These are phyloP conservation scores for Fusarium sp. DNA, from an alignment of 2,329 filamentous ascomycete species.

Conservation along the genomic window DNA sequence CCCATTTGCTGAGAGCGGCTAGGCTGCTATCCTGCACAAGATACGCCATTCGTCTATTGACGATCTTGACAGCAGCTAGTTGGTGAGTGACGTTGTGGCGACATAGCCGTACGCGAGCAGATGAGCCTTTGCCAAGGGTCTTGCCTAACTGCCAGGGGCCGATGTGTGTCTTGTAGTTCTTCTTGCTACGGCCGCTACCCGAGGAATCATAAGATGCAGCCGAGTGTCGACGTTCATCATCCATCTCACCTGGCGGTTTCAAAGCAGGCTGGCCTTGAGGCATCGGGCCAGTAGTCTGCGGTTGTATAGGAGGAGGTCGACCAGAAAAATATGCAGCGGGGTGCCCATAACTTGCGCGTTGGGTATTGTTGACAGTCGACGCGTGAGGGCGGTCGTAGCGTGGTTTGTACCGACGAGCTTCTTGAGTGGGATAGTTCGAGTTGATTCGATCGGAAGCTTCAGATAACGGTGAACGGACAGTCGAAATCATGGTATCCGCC, in stretches of 20 bases:
- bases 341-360: conserved; percentile 28
- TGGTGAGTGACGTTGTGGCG: conserved; percentile 83
- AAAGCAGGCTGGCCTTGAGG: conserved; percentile 32
- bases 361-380: conserved; percentile 22
- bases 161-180: conserved; percentile 76
- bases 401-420: conserved; percentile 47
- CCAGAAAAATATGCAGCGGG: conserved; percentile 33
- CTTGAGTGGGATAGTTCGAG: conserved; percentile 48
- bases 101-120: conserved; percentile 86
- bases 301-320: conserved; percentile 22
- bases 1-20: conserved; percentile 81
- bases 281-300: conserved; percentile 30
- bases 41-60: conserved; percentile 83
- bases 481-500: conserved; percentile 49
- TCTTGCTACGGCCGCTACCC: conserved; percentile 54
- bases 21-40: conserved; percentile 88
- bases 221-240: conserved; percentile 53
- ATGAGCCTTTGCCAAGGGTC: conserved; percentile 89
- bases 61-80: conserved; percentile 93
- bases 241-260: conserved; percentile 46
- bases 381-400: conserved; percentile 43
- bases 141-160: conserved; percentile 94
- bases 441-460: conserved; percentile 63
- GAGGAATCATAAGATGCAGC: conserved; percentile 56
- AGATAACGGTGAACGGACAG: conserved; percentile 55